phyloP scores from a whole-genome alignment of 2,329 filamentous ascomycete species.

The Plenodomus tracheiphilus region DNA sequence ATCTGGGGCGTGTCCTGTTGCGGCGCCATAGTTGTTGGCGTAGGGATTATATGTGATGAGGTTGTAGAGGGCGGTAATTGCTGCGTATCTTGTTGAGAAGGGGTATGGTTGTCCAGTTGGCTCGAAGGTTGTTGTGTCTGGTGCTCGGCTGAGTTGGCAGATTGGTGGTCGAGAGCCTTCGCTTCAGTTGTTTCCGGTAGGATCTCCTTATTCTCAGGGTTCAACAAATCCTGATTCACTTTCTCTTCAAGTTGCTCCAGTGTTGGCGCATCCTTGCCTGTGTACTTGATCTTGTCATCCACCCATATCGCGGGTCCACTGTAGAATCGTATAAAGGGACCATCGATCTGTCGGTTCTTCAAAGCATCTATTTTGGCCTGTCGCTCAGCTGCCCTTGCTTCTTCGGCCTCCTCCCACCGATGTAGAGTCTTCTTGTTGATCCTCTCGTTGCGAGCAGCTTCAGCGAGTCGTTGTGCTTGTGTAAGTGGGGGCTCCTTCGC shows the following conservation, averaged over 20 bases:
- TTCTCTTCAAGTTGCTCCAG: conserved; percentile 44
- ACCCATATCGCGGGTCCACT: conserved; percentile 86
- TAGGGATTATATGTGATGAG: conserved; percentile 13
- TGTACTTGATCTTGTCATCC: conserved; percentile 71
- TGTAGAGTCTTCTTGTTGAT: conserved; percentile 88
- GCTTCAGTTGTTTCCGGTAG: conserved; percentile 2
- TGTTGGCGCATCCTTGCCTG: conserved; percentile 56
- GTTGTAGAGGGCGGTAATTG: conserved; percentile 12
- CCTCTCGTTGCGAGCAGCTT: conserved; percentile 82
- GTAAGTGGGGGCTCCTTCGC: conserved; percentile 81
- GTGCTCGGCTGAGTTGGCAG: background rate
- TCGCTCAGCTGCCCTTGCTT: conserved; percentile 81
- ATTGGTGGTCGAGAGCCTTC: background rate
- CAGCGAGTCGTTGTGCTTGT: conserved; percentile 80
- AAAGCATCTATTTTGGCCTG: conserved; percentile 82
- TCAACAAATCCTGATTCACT: conserved; percentile 34
- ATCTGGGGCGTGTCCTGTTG: conserved; percentile 18
- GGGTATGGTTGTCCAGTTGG: conserved; percentile 3
- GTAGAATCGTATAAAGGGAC: conserved; percentile 89
- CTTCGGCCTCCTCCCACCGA: conserved; percentile 91
- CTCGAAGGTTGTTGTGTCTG: conserved; percentile 4
- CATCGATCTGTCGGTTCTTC: conserved; percentile 82
- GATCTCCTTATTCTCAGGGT: conserved; percentile 7
- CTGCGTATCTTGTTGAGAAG: background rate
- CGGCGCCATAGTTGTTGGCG: conserved; percentile 19